Evolutionary conservation across 768 basidiomycete genomes (phyloP).

Genomic region (Rhodosporidiobolus odoratus): DNA sequence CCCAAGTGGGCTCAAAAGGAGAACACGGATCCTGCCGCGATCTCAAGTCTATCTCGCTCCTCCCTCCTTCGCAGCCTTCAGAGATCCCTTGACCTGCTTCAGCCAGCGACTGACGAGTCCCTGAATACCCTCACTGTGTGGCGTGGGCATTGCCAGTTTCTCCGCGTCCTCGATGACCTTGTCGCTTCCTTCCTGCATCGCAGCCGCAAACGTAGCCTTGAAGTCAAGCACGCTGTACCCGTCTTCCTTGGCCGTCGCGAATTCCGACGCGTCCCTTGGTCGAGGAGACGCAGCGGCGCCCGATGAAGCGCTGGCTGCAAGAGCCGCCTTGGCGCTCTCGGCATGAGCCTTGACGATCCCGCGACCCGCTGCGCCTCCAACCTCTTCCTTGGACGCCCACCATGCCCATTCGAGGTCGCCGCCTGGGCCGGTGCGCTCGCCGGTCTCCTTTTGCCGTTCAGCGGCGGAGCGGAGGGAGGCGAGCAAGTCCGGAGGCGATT

Average conservation of each 20-base stretch:
- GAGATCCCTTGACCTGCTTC: constrained; percentile 6
- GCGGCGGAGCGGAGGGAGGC: not conserved
- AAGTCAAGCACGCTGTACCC: no score
- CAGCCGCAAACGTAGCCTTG: no score
- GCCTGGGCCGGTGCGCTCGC: constrained; percentile 12
- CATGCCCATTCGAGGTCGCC: constrained; percentile 33
- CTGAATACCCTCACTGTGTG: not conserved
- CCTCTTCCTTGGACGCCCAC: constrained; percentile 13
- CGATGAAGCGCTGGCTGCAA: not conserved
- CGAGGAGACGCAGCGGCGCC: no score
- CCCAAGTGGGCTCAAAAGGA: no score
- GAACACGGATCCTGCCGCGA: no score
- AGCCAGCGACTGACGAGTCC: not conserved
- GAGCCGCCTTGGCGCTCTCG: not conserved
- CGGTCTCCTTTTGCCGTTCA: not conserved
- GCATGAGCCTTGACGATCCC: constrained; percentile 15
- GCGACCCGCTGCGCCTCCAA: constrained; percentile 14
- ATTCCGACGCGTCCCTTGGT: no score
- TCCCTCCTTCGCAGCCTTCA: not conserved
- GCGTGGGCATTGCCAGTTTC: constrained; percentile 14
- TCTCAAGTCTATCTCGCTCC: not conserved
- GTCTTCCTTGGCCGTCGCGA: not conserved
- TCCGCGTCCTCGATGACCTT: no score
- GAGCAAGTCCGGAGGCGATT: not conserved
- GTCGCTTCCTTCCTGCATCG: not conserved